Evolutionary conservation across 441 rosid genomes (phyloP).

Genomic region (Kokia cookei): DNA sequence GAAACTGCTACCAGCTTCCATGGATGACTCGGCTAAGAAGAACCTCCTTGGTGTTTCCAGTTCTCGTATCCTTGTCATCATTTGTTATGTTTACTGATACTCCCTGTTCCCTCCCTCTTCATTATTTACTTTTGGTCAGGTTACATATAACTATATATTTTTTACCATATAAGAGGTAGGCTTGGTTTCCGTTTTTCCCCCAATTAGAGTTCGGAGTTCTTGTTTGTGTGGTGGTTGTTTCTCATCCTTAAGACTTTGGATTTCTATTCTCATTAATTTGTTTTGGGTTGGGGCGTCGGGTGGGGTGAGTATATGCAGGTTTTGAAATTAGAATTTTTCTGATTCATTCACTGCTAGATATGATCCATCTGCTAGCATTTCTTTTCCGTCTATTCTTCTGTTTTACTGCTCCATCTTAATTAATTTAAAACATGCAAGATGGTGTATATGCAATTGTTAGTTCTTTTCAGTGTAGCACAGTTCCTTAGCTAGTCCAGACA

Average conservation of each 20-base stretch:
- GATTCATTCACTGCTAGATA: neutral
- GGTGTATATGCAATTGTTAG: neutral
- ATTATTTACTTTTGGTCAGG: neutral
- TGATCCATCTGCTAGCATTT: neutral
- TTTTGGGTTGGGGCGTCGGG: too few species aligned
- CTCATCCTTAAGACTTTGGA: neutral
- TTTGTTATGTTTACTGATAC: neutral
- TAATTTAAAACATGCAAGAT: neutral
- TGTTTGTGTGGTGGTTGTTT: neutral
- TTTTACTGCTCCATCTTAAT: neutral
- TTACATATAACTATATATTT: neutral
- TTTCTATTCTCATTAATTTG: neutral
- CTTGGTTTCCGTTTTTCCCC: neutral
- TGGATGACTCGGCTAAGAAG: slow-evolving; percentile 75
- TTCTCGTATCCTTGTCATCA: slow-evolving; percentile 67
- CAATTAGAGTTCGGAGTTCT: neutral
- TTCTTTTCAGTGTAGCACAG: neutral
- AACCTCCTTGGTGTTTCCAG: slow-evolving; percentile 56
- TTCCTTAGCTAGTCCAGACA: slow-evolving; percentile 78
- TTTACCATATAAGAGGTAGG: neutral
- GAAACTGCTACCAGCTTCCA: slow-evolving; percentile 65
- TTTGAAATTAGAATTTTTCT: neutral
- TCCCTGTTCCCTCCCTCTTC: neutral
- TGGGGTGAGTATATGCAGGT: neutral
- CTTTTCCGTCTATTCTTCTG: neutral